Percentiles rank a stretch among this genome's conserved stretches.
Conservation (phyloP, 139 green algal species). For the Coccomyxa sp. region DNA sequence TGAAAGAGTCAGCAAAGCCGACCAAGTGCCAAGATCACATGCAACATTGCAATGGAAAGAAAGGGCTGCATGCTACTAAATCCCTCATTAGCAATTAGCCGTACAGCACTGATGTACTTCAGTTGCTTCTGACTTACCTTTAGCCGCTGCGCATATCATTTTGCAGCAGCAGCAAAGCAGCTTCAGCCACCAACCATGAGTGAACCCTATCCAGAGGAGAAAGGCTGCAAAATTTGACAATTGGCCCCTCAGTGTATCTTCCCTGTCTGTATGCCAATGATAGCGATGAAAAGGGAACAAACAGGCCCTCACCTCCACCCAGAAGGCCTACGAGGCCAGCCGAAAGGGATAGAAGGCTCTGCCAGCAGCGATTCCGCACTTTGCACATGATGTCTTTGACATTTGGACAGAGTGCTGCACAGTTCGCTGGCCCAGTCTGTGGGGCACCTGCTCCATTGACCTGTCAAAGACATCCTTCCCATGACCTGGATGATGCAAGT, state of each 20-base stretch:
- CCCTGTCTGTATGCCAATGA: not conserved
- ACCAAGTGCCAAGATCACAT: too few relatives aligned
- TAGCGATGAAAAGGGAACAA: too few relatives aligned
- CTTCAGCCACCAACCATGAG: not conserved
- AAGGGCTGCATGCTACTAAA: too few relatives aligned
- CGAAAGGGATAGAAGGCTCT: conserved; percentile 11
- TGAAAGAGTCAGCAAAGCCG: too few relatives aligned
- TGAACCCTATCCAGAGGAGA: not conserved
- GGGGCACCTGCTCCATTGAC: conserved; percentile 23
- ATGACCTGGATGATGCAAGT: not conserved
- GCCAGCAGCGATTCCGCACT: conserved; percentile 39
- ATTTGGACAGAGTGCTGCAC: conserved; percentile 36
- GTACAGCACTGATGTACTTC: too few relatives aligned
- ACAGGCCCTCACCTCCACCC: not conserved
- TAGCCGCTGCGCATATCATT: not conserved
- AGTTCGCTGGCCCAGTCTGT: not conserved
- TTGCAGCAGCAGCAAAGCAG: not conserved
- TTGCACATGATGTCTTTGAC: conserved; percentile 39
- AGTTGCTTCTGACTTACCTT: not conserved
- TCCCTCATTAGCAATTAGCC: too few relatives aligned
- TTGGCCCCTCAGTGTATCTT: not conserved
- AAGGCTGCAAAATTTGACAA: not conserved
- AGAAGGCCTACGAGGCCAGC: conserved; percentile 1
- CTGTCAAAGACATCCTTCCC: conserved; percentile 3
- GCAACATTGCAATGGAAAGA: too few relatives aligned